Percentiles rank a stretch among this genome's conserved stretches.
Conservation (phyloP, 2,329 filamentous ascomycete genomes). For the Phyllosticta ampelicida region DNA sequence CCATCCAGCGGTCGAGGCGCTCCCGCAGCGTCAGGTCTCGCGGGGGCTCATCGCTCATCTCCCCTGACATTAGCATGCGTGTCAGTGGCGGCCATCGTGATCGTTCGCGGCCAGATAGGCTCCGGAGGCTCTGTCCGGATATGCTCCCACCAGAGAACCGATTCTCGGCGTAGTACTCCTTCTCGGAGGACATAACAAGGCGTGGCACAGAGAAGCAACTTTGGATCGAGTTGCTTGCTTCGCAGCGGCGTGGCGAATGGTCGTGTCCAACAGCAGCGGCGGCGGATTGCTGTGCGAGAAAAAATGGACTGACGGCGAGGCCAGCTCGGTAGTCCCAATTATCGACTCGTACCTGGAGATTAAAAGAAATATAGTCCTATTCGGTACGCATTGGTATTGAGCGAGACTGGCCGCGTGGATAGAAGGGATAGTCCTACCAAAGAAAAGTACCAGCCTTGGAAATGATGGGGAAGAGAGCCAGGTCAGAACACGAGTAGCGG, state of each 20-base stretch:
- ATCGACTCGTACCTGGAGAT: neutral
- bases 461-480: neutral
- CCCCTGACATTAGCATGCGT: conserved; percentile 70
- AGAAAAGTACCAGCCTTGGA: neutral
- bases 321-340: neutral
- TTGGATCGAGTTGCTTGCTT: neutral
- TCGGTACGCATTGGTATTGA: neutral
- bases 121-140: conserved; percentile 12
- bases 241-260: neutral
- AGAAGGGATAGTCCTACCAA: neutral
- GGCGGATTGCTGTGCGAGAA: neutral
- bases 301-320: neutral
- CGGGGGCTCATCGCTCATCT: conserved; percentile 65
- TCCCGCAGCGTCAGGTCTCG: conserved; percentile 58
- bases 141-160: conserved; percentile 8
- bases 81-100: conserved; percentile 75
- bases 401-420: neutral
- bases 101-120: conserved; percentile 45
- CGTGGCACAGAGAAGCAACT: neutral
- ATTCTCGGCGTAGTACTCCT: neutral
- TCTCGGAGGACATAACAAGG: neutral
- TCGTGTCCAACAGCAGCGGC: neutral
- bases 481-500: neutral
- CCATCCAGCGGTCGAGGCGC: conserved; percentile 77
- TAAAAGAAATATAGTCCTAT: neutral